Evolutionary conservation across 192 early-diverging fungal genomes (phyloP).

Genomic region (Coemansia guatemalensis): DNA sequence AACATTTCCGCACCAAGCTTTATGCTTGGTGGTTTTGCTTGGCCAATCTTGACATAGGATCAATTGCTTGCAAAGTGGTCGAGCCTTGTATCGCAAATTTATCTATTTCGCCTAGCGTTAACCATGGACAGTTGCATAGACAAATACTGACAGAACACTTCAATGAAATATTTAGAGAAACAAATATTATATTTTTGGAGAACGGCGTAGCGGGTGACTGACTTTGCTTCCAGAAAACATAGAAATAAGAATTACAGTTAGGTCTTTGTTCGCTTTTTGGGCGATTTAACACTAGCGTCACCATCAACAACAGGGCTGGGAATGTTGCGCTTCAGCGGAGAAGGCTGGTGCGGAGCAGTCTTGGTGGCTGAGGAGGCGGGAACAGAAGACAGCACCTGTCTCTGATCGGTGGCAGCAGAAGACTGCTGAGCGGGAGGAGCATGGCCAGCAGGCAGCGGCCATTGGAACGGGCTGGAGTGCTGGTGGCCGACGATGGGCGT

Average conservation of each 20-base stretch:
- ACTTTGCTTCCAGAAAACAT: not conserved
- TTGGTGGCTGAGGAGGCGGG: not conserved
- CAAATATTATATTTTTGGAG: not conserved
- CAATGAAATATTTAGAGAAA: not conserved
- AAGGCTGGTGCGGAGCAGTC: conserved; percentile 45
- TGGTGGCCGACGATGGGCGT: conserved; percentile 69
- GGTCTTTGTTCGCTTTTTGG: conserved; percentile 22
- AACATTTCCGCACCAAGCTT: not conserved
- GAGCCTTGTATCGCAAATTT: not conserved
- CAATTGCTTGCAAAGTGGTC: not conserved
- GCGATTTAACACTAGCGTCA: not conserved
- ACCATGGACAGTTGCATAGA: not conserved
- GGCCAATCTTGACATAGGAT: not conserved
- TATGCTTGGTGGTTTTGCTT: not conserved
- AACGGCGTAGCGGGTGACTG: not conserved
- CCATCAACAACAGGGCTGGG: conserved; percentile 4
- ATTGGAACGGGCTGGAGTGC: conserved; percentile 62
- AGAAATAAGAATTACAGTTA: not conserved
- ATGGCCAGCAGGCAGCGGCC: conserved; percentile 56
- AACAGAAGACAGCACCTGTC: not conserved
- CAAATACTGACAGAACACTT: not conserved
- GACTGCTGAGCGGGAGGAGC: not conserved
- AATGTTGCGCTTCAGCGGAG: conserved; percentile 49
- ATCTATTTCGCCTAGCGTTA: not conserved
- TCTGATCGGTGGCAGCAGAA: not conserved